Evolutionary conservation across 2,329 filamentous ascomycete genomes (phyloP), one percentile per base, ranked within the genome.

Genomic region (Penicillium nordicum): DNA sequence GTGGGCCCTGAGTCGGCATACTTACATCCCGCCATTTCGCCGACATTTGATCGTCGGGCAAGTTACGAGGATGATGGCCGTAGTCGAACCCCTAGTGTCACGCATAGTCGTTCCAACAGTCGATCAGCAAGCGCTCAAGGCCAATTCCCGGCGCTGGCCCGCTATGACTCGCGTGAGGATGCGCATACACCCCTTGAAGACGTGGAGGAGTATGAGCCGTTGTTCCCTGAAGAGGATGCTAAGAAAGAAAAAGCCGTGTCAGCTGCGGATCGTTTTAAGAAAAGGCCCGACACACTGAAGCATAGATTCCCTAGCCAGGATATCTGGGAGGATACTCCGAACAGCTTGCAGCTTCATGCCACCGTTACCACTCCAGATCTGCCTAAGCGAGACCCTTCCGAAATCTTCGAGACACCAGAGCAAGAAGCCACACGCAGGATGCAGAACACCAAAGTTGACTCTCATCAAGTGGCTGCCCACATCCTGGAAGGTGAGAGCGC

Each of bases 321-420:
- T 71, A 85, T 97, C 40, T 99, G 94, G 94, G 94, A 99, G 77
- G 95, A 99, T 72, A 88, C 91, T 0, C 94, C 95, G 4, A 88
- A 87, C 69, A 96, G 92, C 74, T 80, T 90, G 50, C 86, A 94
- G 67, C 85, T 84, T 47, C 78, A 82, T 34, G 87, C 92, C 3
- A 92, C 90, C 57, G 93, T 97, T 8, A 90, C 88, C 3, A 94
- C 90, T 0, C 92, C 92, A 1, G 89, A 92, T 66, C 69, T 82
- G 32, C 78, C 80, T 0, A 80, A 77, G 69, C 69, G 74, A 40
- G 69, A 75, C 70, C 63, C 77, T 69, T 61, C 74, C 58, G 57
- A 67, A 49, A 43, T 72, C 67, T 77, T 77, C 46, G 77, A 79
- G 53, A 72, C 72, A 4, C 74, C 76, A 50, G 76, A 80, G 55